A percentile compares a stretch with the other conserved stretches of the same genome.
These are phyloP conservation scores for Podospora comata DNA, from an alignment of 495 filamentous ascomycete genomes.

Conservation along the genomic window DNA sequence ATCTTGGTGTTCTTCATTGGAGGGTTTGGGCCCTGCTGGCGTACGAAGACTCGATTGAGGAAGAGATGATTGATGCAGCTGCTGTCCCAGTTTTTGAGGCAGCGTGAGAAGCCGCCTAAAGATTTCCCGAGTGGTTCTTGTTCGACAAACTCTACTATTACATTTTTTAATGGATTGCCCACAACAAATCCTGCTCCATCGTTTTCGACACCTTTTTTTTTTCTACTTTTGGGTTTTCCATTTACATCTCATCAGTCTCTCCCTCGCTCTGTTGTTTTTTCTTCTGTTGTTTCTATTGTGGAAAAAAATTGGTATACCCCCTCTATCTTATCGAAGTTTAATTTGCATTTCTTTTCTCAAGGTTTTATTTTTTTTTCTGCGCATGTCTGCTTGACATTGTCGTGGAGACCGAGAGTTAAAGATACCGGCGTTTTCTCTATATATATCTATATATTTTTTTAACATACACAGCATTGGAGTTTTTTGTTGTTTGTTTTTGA, in stretches of 20 bases:
- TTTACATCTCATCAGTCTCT: not conserved
- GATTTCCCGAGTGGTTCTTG: not conserved
- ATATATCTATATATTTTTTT: not conserved
- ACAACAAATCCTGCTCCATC: not conserved
- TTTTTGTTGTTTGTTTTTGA: not conserved
- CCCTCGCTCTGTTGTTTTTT: not conserved
- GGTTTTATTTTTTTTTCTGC: not conserved
- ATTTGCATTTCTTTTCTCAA: constrained; percentile 20
- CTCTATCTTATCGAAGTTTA: constrained; percentile 11
- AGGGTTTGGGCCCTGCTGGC: constrained; percentile 74
- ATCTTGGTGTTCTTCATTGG: constrained; percentile 82
- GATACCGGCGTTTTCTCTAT: not conserved
- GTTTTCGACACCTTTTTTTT: not conserved
- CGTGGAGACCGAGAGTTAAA: constrained; percentile 10
- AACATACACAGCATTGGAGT: not conserved
- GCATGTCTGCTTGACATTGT: not conserved
- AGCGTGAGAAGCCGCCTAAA: not conserved
- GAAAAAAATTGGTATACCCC: constrained; percentile 11
- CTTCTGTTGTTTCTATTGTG: not conserved
- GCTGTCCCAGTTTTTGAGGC: not conserved
- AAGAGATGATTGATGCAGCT: constrained; percentile 13
- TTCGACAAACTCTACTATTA: not conserved
- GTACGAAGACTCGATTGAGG: constrained; percentile 48
- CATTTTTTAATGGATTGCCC: constrained; percentile 1
- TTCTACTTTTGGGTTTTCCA: not conserved